Base-by-base conservation (phyloP, 208 protist genomes). In the Acanthamoeba culbertsoni region DNA sequence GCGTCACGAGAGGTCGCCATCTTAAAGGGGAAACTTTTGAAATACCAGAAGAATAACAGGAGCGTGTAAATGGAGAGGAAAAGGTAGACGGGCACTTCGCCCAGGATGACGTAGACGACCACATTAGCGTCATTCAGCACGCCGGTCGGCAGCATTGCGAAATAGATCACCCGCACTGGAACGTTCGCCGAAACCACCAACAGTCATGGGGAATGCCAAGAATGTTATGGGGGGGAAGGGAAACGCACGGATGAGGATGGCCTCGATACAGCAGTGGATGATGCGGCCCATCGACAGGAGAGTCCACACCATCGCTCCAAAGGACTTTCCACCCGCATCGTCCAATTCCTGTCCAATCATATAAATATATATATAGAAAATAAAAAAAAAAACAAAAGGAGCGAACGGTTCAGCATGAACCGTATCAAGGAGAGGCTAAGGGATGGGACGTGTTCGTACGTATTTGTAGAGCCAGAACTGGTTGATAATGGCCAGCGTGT, bases 51-150 rank as follows among this genome's bases (percentile, higher is more conserved):
- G 28, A 86, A 86, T 26, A 86, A 4, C 1, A 86, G 73, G 1
- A 86, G n/a, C 4, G 73, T 86, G 73, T 86, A 86, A 33, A 86
- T 86, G 40, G 43, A 57, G 28, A 86, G 43, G 73, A 86, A 86
- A 0, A 86, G 73, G 31, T 86, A 86, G 43, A 86, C 73, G 8
- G 73, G 73, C 73, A 86, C 26, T 10, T 86, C 73, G 45, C 73
- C 73, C 43, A 86, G 73, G 43, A 86, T n/a, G 23, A 86, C 31
- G 73, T 86, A 86, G 73, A 86, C 73, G 28, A 57, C 45, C 28
- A 86, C 73, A 45, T 86, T 86, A 12, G 12, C 31, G 14, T 86
- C 7, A 28, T 86, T 86, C 43, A 86, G 45, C 73, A 86, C 73
- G 1, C 73, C 73, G 2, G 73, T 86, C 5, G 73, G 73, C 43